Base-by-base conservation (phyloP, 2,329 filamentous ascomycete genomes). In the Cytospora mali region DNA sequence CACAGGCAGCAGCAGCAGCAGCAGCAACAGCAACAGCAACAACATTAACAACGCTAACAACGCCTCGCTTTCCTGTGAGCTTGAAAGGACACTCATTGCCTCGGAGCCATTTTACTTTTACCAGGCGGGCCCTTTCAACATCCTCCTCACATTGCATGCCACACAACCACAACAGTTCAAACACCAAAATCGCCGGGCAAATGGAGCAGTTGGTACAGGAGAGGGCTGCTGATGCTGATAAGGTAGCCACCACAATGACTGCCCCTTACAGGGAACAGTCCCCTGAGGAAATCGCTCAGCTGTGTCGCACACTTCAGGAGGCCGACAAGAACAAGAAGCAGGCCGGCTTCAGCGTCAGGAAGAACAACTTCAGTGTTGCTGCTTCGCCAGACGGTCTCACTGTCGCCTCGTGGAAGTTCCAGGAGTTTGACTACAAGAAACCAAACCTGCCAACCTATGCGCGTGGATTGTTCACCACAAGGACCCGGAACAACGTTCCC, bases 341-440 rank as follows among this genome's bases (percentile, higher is more conserved):
- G 66, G 83, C 81, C 46, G 80, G 80, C 2, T 91, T 92, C 73
- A 88, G 84, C 21, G 89, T 89, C 77, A 95, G 89, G 75, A 96
- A 93, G 79, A 87, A 85, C n/a, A 90, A 85, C 4, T 99, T 92
- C 72, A 70, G 80, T 1, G 84, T 98, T 23, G 76, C 79, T 49
- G 77, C 78, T 18, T 91, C 88, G 6, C 81, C 83, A 25, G 81
- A 87, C 62, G 81, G 84, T 28, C 84, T 92, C 67, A 80, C 79
- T 6, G 91, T 98, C 62, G 87, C 95, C 72, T 97, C 94, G 3
- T 99, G 95, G 95, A 89, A 90, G 68, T 89, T 98, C 76, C 88
- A 90, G 70, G 95, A 99, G 68, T 96, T 90, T 89, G 94, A 98
- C 71, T 99, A 98, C 83, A 98, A 98, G 79, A 89, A 89, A 69